Conservation (phyloP, 192 early-diverging fungal species). For the Coemansia brasiliensis region DNA sequence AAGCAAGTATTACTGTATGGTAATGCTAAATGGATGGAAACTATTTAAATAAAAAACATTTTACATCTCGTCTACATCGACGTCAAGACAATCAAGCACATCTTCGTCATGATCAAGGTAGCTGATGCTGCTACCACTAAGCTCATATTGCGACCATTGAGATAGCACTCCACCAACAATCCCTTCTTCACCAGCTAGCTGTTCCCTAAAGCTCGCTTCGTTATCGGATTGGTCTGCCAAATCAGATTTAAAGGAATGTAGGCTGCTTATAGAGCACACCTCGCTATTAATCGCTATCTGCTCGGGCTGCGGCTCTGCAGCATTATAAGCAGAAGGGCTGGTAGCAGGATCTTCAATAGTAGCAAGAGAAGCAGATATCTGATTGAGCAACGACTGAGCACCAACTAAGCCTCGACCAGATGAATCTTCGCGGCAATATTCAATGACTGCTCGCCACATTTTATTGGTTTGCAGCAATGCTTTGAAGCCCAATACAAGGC, state of each 20-base stretch:
- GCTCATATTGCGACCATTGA: conserved; percentile 34
- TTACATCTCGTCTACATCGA: conserved; percentile 48
- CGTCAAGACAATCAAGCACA: conserved; percentile 48
- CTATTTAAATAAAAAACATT: conserved; percentile 19
- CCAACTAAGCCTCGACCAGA: conserved; percentile 9
- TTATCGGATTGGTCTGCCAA: too few species aligned
- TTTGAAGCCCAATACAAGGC: conserved; percentile 33
- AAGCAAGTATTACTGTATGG: conserved; percentile 82
- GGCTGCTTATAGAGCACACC: too few species aligned
- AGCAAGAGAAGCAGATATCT: conserved; percentile 13
- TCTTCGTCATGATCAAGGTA: conserved; percentile 10
- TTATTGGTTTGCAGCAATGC: conserved; percentile 35
- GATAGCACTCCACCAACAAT: conserved; percentile 42
- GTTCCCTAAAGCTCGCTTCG: too few species aligned
- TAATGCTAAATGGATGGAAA: conserved; percentile 90
- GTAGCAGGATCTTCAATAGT: neutral
- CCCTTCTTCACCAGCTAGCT: conserved; percentile 19
- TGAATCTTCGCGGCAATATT: conserved; percentile 28
- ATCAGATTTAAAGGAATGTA: too few species aligned
- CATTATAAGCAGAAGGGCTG: neutral
- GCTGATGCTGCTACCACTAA: conserved; percentile 4
- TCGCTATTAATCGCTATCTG: too few species aligned
- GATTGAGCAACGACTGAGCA: conserved; percentile 42
- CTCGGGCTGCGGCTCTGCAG: neutral
- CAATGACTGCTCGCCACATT: conserved; percentile 48